Evolutionary conservation across 441 rosid species (phyloP), one percentile per base, ranked within the genome.

Genomic region (Brassica hybrid): DNA sequence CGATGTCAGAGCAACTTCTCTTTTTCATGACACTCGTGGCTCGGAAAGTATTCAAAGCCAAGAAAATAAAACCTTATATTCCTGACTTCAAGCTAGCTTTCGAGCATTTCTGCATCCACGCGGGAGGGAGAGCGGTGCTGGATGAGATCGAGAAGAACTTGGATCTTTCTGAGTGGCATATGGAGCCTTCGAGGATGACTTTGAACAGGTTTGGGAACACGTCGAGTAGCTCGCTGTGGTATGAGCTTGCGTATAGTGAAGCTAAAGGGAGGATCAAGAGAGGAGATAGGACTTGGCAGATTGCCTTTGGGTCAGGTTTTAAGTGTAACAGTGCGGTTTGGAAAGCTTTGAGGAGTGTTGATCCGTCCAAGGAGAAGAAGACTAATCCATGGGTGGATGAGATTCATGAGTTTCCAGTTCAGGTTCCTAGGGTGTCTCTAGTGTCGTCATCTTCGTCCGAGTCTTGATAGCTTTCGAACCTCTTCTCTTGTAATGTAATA

Each of bases 161-260:
- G 64, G 73, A 75, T 5, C 84, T 88, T 18, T 76, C 76, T 1
- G 80, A 85, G 13, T 72, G 87, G 86, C 86, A 83, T 63, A 80
- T 88, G 86, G 91, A 88, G 78, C 89, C 91, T n/a, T 83, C 87
- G 12, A 81, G 88, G 71, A 88, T 88, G 91, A 82, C 89, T 2
- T 77, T 88, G 8, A 79, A 84, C 70, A 68, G 86, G 67, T 88
- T 88, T 7, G 88, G 89, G 3, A 86, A 83, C 19, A 86, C 88
- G 18, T 86, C 89, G 1, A 86, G 88, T 16, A 83, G 86, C 72
- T 86, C 86, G 14, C 69, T 88, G 12, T 86, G 88, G 89, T 86
- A 88, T 43, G 89, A 88, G 75, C 50, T 86, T 32, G 84, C 87
- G 41, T 84, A 86, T 70, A 74, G 70, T 6, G 89, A 86, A 5